A percentile compares a stretch with the other conserved stretches of the same genome.
Conservation (phyloP, 164 flowering plant species). For the Warburgia ugandensis region DNA sequence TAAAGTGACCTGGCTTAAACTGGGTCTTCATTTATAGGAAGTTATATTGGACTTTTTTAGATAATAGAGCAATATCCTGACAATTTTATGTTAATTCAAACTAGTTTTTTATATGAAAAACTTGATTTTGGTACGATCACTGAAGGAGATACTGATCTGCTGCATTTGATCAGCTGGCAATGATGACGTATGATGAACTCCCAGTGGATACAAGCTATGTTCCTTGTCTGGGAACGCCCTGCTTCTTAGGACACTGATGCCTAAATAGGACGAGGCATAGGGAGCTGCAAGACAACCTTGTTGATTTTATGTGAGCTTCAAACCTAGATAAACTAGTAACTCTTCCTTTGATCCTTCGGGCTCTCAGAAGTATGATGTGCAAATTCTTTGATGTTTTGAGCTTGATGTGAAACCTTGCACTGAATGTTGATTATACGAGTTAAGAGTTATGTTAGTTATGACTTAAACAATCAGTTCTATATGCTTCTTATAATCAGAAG, state of each 20-base stretch:
- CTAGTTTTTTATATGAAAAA: not conserved
- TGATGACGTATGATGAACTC: constrained; percentile 4
- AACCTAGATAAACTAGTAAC: too few relatives aligned
- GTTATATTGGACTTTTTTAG: not conserved
- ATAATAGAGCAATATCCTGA: not conserved
- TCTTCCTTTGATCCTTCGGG: too few relatives aligned
- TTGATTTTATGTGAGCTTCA: not conserved
- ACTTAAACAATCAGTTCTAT: too few relatives aligned
- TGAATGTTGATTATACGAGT: too few relatives aligned
- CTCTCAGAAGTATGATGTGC: too few relatives aligned
- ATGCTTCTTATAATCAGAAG: too few relatives aligned
- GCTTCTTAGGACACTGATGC: not conserved
- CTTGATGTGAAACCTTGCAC: too few relatives aligned
- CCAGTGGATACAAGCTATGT: constrained; percentile 3
- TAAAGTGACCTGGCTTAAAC: not conserved
- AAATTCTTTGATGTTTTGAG: too few relatives aligned
- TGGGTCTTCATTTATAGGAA: not conserved
- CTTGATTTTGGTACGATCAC: not conserved
- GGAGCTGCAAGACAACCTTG: not conserved
- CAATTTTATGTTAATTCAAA: not conserved
- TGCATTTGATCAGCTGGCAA: constrained; percentile 1
- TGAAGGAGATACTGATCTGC: not conserved
- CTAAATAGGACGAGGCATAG: not conserved
- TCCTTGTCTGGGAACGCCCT: constrained; percentile 1
- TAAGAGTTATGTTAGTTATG: too few relatives aligned